Percentiles rank a stretch among this genome's conserved stretches.
Conservation (phyloP, 2,329 filamentous ascomycete genomes). For the Aspergillus sp. region DNA sequence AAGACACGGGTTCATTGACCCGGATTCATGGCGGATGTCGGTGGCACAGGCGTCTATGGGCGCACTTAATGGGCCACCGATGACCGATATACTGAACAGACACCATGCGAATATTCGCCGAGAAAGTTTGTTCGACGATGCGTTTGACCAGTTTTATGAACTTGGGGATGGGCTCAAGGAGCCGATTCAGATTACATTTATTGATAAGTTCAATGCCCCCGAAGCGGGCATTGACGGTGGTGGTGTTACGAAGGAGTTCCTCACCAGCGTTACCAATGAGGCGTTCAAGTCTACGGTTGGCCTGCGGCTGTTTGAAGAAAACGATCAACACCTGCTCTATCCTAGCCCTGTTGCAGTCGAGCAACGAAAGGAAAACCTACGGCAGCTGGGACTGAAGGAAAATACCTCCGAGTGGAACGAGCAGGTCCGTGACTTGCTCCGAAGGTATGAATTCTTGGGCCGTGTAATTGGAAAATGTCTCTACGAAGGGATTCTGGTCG, state of each 20-base stretch:
- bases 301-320: conserved; percentile 73
- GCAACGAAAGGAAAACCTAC: conserved; percentile 61
- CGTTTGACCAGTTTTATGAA: conserved; percentile 76
- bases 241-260: conserved; percentile 95
- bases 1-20: conserved; percentile 66
- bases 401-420: conserved; percentile 58
- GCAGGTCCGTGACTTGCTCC: conserved; percentile 61
- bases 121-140: conserved; percentile 79
- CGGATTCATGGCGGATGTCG: conserved; percentile 71
- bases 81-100: conserved; percentile 47
- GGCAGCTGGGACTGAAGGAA: conserved; percentile 53
- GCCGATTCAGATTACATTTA: conserved; percentile 93
- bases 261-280: conserved; percentile 83
- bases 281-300: conserved; percentile 67
- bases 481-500: conserved; percentile 93
- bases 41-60: conserved; percentile 49
- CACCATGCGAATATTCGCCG: conserved; percentile 80
- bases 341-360: conserved; percentile 81
- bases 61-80: conserved; percentile 36
- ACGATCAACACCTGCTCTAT: conserved; percentile 81
- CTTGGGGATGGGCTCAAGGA: conserved; percentile 85
- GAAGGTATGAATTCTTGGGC: conserved; percentile 85
- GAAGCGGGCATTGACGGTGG: conserved; percentile 97
- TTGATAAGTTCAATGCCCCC: conserved; percentile 80
- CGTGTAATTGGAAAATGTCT: conserved; percentile 93